A percentile compares a stretch with the other conserved stretches of the same genome.
These are phyloP conservation scores for Penicillium canariense DNA, from an alignment of 495 filamentous ascomycete species.

Conservation along the genomic window DNA sequence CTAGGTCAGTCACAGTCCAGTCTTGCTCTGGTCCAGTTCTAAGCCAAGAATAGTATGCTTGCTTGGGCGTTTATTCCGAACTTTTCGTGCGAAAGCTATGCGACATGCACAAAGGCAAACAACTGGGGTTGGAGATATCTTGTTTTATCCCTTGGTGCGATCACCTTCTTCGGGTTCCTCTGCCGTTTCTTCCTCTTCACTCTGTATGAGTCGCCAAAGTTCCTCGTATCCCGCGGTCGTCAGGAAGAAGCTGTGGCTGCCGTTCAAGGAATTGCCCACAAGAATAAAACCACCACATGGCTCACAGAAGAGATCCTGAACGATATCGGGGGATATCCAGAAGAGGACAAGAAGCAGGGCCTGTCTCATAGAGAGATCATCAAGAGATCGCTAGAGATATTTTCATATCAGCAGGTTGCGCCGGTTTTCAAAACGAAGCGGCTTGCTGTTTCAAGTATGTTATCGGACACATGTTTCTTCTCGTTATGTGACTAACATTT, in stretches of 20 bases:
- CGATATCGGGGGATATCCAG: slow-evolving; percentile 42
- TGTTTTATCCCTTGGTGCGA: slow-evolving; percentile 59
- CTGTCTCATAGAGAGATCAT: slow-evolving; percentile 42
- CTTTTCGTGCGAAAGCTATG: slow-evolving; percentile 26
- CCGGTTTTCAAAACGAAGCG: slow-evolving; percentile 47
- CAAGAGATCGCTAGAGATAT: slow-evolving; percentile 43
- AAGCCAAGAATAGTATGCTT: slow-evolving; percentile 34
- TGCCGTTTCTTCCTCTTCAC: slow-evolving; percentile 55
- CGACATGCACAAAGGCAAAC: slow-evolving; percentile 48
- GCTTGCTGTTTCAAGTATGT: slow-evolving; percentile 39
- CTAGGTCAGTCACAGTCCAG: slow-evolving; percentile 22
- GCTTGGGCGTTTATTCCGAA: slow-evolving; percentile 54
- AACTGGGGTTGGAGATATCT: slow-evolving; percentile 80
- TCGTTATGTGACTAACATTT: neutral
- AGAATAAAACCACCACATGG: slow-evolving; percentile 47
- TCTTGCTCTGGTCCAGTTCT: slow-evolving; percentile 16
- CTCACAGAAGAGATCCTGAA: slow-evolving; percentile 46
- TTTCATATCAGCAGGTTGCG: slow-evolving; percentile 45
- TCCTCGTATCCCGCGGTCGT: slow-evolving; percentile 60
- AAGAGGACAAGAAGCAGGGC: slow-evolving; percentile 25
- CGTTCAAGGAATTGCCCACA: slow-evolving; percentile 53
- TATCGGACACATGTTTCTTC: neutral
- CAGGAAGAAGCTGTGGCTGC: slow-evolving; percentile 64
- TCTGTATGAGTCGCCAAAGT: slow-evolving; percentile 69
- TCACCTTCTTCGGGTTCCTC: slow-evolving; percentile 62